phyloP scores from a whole-genome alignment of 805 yeast genomes.

The Blastobotrys terrestris region DNA sequence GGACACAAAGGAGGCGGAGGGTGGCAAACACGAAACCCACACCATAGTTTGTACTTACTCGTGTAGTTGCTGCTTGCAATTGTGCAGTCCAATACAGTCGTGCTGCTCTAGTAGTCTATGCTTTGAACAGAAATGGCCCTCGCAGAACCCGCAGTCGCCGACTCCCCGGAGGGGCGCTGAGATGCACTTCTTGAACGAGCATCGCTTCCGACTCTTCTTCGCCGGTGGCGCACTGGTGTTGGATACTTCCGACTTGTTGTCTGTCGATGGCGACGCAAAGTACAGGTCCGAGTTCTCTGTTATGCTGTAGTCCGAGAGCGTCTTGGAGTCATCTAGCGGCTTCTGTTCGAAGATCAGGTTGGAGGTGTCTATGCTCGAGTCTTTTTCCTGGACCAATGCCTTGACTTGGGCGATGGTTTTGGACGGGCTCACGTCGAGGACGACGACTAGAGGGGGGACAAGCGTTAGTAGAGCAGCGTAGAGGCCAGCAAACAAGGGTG shows the following conservation, averaged over 20 bases:
- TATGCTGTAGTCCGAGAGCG: conserved; percentile 26
- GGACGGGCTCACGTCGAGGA: conserved; percentile 19
- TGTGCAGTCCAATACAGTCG: conserved; percentile 67
- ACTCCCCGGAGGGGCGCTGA: conserved; percentile 58
- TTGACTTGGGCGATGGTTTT: conserved; percentile 31
- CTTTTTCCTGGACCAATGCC: conserved; percentile 25
- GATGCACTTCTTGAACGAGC: conserved; percentile 53
- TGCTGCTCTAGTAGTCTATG: conserved; percentile 86
- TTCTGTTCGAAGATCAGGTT: conserved; percentile 25
- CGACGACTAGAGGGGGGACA: no score
- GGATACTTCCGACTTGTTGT: conserved; percentile 5
- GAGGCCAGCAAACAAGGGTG: no score
- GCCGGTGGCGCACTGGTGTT: conserved; percentile 21
- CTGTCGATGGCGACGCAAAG: conserved; percentile 18
- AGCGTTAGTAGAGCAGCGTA: no score
- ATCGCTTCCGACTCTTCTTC: conserved; percentile 37
- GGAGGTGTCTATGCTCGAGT: conserved; percentile 25
- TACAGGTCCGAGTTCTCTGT: conserved; percentile 25
- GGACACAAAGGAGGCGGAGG: not conserved
- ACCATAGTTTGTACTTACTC: conserved; percentile 32
- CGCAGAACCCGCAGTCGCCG: conserved; percentile 81
- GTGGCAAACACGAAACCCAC: not conserved
- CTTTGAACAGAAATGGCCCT: conserved; percentile 78
- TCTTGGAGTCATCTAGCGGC: conserved; percentile 28
- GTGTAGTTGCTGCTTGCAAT: conserved; percentile 76